Evolutionary conservation across 495 filamentous ascomycete species (phyloP), one percentile per base, ranked within the genome.

Genomic region (Xylaria acuta): DNA sequence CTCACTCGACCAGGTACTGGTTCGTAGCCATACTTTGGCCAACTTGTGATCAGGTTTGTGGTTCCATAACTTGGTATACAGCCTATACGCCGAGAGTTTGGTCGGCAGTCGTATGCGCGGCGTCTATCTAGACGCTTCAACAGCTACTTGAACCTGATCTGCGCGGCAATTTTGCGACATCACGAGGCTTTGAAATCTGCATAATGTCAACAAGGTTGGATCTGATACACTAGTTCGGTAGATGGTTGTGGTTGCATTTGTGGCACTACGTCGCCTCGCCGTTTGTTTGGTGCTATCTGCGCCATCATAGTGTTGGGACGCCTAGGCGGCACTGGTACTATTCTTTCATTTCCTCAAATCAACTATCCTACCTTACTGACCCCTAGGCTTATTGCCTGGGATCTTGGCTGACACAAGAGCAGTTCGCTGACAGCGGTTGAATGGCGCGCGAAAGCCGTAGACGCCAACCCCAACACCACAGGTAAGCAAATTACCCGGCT

Each of bases 71-170:
- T 51, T 32, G 34, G 32, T 16, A 71, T 71, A 71, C 69, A 71
- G 69, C 59, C 69, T 71, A 71, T 71, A 53, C 60, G 69, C 69
- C 67, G 22, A 64, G 27, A 18, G 22, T 56, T 1, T 64, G 16
- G 69, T 40, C 69, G 69, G 69, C 69, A 71, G 59, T 71, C 69
- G 12, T 53, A 71, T 64, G 60, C 69, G 69, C 69, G 69, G 68
- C 69, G 69, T 54, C 69, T 71, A 71, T 63, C 59, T 64, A 71
- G 47, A 56, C 69, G 69, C 60, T 30, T 70, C 69, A 34, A 53
- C 11, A 45, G 36, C 40, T 51, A 27, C 67, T 34, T 18, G 12
- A 47, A 36, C 53, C 32, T 69, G 54, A 47, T 69, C 40, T 45
- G 53, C 67, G 67, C 38, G 67, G 40, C 67, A 30, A 60, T 60